Base-by-base conservation (phyloP, 1,284 basidiomycete genomes). In the Pseudozyma hubeiensis region DNA sequence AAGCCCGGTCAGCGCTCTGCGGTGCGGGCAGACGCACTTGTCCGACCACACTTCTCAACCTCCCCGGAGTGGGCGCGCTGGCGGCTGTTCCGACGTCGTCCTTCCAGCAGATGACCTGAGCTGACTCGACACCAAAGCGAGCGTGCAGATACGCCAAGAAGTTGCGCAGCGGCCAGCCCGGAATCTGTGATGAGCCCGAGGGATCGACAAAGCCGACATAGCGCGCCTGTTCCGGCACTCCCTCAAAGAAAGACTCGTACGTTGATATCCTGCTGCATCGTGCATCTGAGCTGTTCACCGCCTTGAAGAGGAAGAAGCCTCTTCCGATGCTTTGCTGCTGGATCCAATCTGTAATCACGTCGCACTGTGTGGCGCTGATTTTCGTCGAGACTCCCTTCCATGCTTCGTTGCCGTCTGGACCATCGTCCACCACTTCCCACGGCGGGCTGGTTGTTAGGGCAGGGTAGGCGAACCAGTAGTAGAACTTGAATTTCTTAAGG, bases 381-480 rank as follows among this genome's bases (percentile, higher is more conserved):
- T 2, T 33, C 5, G 48, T 7, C 9, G 46, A 31, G 29, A 68
- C 43, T 4, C 63, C 52, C 37, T 45, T 54, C 68, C 73, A 76
- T 1, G 57, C 58, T 14, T 59, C 47, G 9, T 34, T 3, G 31
- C 6, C n/a, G 29, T 39, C 39, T 4, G 48, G 46, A 2, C 4
- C 91, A 6, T 88, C 88, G 4, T 87, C 85, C 16, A 87, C 85
- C 61, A 93, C 88, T 85, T 93, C 90, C 82, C 82, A 83, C 3
- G 69, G 59, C 0, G 81, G 79, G 39, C 72, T 72, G 1, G 73
- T 88, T 0, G 91, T 89, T 61, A 98, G 90, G 0, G 94, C 93
- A 0, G 97, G 97, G 84, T 97, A 97, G 0, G 92, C 92, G 80
- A 97, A 97, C 95, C 96, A 98, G 85, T 99, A 97, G 83, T 92